Evolutionary conservation across 371 early-diverging fungal genomes (phyloP).

Genomic region (Synchytrium microbalum): DNA sequence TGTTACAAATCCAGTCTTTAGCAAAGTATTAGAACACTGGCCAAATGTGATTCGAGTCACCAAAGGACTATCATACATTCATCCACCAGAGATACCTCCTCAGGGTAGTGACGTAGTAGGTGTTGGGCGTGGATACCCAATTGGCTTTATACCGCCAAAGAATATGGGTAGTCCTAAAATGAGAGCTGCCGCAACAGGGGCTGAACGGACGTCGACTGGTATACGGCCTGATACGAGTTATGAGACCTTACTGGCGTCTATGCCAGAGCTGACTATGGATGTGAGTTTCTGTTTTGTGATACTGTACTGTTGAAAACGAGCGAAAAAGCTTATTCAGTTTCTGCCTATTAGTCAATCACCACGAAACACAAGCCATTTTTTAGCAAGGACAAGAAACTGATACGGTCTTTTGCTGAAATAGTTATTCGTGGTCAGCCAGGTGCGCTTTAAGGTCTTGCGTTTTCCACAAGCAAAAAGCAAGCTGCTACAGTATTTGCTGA

Average conservation of each 20-base stretch:
- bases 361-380: conserved; percentile 75
- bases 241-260: neutral
- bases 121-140: neutral
- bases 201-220: neutral
- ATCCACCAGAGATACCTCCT: neutral
- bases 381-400: conserved; percentile 60
- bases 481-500: neutral
- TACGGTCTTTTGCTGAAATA: conserved; percentile 63
- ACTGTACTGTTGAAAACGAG: too few species aligned
- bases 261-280: neutral
- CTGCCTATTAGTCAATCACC: conserved; percentile 1
- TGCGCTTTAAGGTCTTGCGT: conserved; percentile 15
- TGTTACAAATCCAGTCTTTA: conserved; percentile 91
- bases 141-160: neutral
- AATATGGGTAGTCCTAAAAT: neutral
- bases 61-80: conserved; percentile 7
- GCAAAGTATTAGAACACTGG: conserved; percentile 85
- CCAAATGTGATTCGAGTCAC: conserved; percentile 76
- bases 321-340: too few species aligned
- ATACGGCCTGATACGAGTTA: neutral
- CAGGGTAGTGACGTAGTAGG: neutral
- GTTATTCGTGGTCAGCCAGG: conserved; percentile 57
- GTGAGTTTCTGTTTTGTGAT: too few species aligned
- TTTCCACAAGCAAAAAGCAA: neutral
- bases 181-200: neutral